Evolutionary conservation across 768 basidiomycete genomes (phyloP).

Genomic region (Hygrocybe coccinea): DNA sequence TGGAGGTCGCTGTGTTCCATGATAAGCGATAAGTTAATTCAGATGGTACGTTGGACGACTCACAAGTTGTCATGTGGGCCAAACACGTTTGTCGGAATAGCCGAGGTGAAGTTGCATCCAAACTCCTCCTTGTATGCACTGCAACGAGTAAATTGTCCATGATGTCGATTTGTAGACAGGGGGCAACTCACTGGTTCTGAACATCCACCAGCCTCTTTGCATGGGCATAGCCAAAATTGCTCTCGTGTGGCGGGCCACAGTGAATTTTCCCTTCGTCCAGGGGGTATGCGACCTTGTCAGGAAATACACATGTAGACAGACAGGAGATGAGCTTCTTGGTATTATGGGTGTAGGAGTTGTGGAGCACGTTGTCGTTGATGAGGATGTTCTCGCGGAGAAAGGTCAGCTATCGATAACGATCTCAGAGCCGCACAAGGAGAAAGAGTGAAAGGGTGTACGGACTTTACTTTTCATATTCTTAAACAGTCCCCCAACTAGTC

Average conservation of each 20-base stretch:
- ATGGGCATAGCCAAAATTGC: constrained; percentile 96
- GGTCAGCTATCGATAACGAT: constrained; percentile 49
- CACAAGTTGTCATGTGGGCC: constrained; percentile 93
- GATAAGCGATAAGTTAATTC: constrained; percentile 6
- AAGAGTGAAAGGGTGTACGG: constrained; percentile 6
- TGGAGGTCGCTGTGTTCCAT: constrained; percentile 62
- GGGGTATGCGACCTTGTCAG: constrained; percentile 90
- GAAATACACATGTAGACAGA: constrained; percentile 95
- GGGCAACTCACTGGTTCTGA: constrained; percentile 72
- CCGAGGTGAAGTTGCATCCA: constrained; percentile 91
- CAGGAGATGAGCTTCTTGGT: constrained; percentile 85
- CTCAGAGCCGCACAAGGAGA: neutral
- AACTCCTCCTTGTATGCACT: constrained; percentile 96
- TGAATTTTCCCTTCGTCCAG: constrained; percentile 92
- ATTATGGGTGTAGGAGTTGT: constrained; percentile 61
- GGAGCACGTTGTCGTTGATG: constrained; percentile 93
- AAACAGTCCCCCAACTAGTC: constrained; percentile 76
- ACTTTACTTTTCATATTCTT: constrained; percentile 95
- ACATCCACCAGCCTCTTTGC: constrained; percentile 95
- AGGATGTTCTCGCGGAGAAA: constrained; percentile 93
- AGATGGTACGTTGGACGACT: constrained; percentile 17
- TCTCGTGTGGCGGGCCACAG: constrained; percentile 84
- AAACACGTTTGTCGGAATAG: constrained; percentile 97
- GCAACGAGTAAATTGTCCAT: neutral
- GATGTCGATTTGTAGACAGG: neutral